Conservation (phyloP, 179 eudicot genomes). For the Corrigiola litoralis region DNA sequence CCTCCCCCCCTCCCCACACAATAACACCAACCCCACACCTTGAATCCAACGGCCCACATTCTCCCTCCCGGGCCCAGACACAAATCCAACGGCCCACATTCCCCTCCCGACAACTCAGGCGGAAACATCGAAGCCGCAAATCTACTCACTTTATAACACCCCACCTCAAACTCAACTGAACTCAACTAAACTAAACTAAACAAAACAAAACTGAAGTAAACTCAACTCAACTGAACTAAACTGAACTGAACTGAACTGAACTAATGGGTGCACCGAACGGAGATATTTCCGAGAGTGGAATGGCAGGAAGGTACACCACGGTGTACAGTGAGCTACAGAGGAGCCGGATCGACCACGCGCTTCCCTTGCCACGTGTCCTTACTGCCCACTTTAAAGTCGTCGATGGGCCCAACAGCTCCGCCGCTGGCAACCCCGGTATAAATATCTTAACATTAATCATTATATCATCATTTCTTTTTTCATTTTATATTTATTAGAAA, state of each 20-base stretch:
- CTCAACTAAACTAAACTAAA: not conserved
- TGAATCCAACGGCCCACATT: not conserved
- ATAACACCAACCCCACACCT: not conserved
- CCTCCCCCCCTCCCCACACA: not conserved
- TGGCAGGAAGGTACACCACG: constrained; percentile 41
- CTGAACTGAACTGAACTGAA: not conserved
- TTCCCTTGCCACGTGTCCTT: constrained; percentile 77
- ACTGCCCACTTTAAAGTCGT: constrained; percentile 50
- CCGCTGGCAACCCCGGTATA: constrained; percentile 91
- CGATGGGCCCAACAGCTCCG: constrained; percentile 80
- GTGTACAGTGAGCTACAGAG: constrained; percentile 91
- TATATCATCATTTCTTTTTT: not conserved
- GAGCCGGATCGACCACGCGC: constrained; percentile 76
- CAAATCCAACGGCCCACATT: not conserved
- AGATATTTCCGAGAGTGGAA: constrained; percentile 22
- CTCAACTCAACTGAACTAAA: not conserved
- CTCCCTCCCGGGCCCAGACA: not conserved
- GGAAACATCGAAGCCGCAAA: constrained; percentile 32
- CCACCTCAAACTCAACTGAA: not conserved
- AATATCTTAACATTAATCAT: no score
- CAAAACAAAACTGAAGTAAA: not conserved
- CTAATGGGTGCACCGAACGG: constrained; percentile 34
- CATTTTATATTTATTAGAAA: no score
- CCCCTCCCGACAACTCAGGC: constrained; percentile 13
- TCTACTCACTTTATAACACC: not conserved